Conservation (phyloP, 2,329 filamentous ascomycete species). For the Mollisiaceae sp. region DNA sequence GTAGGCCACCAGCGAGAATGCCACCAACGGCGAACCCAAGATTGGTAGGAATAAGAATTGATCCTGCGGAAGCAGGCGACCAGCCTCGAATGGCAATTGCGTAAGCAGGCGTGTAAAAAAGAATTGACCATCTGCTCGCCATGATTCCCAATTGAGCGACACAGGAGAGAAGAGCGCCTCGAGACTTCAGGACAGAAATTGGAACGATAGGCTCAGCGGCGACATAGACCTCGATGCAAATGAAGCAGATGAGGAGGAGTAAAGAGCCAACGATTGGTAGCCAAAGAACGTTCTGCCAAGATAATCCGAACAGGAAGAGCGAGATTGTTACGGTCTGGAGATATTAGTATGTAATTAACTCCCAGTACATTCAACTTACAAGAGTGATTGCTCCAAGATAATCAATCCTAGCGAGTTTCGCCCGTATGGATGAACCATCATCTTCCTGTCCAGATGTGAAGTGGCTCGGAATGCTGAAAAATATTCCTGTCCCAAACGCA, state of each 20-base stretch:
- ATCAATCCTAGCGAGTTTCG: constrained; percentile 71
- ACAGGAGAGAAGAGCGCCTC: constrained; percentile 75
- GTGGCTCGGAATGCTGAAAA: constrained; percentile 65
- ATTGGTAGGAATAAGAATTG: constrained; percentile 82
- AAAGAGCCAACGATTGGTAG: constrained; percentile 66
- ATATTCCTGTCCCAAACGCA: constrained; percentile 64
- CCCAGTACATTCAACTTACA: constrained; percentile 47
- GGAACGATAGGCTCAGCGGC: constrained; percentile 77
- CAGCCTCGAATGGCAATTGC: constrained; percentile 77
- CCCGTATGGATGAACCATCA: constrained; percentile 45
- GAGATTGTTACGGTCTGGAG: constrained; percentile 66
- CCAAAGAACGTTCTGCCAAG: constrained; percentile 64
- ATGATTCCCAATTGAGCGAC: constrained; percentile 77
- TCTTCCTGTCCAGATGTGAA: constrained; percentile 44
- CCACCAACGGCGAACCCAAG: constrained; percentile 77
- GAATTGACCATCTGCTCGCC: constrained; percentile 78
- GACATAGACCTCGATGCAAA: constrained; percentile 66
- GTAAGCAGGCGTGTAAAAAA: constrained; percentile 83
- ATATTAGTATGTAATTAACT: constrained; percentile 26
- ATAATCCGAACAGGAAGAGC: constrained; percentile 73
- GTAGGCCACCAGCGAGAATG: constrained; percentile 73
- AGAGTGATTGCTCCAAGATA: constrained; percentile 74
- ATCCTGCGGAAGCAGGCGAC: constrained; percentile 71
- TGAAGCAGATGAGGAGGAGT: constrained; percentile 56
- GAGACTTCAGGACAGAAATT: constrained; percentile 69